Conservation (phyloP, 176 grass and related monocot species). For the Elaeis guineensis region DNA sequence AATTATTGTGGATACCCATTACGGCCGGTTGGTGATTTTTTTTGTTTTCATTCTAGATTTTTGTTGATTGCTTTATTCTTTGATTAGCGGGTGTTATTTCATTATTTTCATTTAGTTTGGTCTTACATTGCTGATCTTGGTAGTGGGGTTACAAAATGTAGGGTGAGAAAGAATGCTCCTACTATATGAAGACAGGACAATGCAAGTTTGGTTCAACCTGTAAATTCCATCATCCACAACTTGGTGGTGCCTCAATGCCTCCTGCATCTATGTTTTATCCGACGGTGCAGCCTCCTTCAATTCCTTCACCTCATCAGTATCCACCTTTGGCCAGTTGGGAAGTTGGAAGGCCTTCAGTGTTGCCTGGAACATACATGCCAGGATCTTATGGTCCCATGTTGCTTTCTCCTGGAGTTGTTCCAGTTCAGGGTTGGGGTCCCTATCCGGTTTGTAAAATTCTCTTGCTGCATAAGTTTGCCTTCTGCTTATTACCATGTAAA, state of each 20-base stretch:
- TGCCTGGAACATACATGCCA: slow-evolving; percentile 24
- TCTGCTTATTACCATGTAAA: neutral
- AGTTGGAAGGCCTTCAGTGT: slow-evolving; percentile 59
- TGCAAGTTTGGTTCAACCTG: slow-evolving; percentile 85
- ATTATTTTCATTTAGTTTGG: too few relatives aligned
- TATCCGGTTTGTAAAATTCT: slow-evolving; percentile 49
- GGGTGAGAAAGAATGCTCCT: slow-evolving; percentile 91
- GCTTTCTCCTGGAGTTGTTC: slow-evolving; percentile 58
- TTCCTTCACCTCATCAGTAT: slow-evolving; percentile 53
- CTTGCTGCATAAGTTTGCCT: too few relatives aligned
- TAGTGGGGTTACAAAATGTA: slow-evolving; percentile 18
- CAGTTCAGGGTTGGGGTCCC: slow-evolving; percentile 79
- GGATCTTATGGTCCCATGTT: slow-evolving; percentile 76
- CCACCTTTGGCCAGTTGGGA: slow-evolving; percentile 54
- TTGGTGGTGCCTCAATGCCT: slow-evolving; percentile 5
- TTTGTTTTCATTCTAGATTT: slow-evolving; percentile 1
- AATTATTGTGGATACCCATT: slow-evolving; percentile 65
- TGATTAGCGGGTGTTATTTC: too few relatives aligned
- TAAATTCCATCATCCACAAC: slow-evolving; percentile 45
- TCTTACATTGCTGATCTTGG: too few relatives aligned
- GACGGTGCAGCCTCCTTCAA: slow-evolving; percentile 7
- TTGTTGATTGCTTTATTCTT: neutral
- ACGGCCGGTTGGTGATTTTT: slow-evolving; percentile 37
- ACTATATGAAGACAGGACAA: slow-evolving; percentile 79
- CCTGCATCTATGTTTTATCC: slow-evolving; percentile 12